These are phyloP conservation scores for Acacia confusa DNA, from an alignment of 306 rosid genomes.

Conservation along the genomic window DNA sequence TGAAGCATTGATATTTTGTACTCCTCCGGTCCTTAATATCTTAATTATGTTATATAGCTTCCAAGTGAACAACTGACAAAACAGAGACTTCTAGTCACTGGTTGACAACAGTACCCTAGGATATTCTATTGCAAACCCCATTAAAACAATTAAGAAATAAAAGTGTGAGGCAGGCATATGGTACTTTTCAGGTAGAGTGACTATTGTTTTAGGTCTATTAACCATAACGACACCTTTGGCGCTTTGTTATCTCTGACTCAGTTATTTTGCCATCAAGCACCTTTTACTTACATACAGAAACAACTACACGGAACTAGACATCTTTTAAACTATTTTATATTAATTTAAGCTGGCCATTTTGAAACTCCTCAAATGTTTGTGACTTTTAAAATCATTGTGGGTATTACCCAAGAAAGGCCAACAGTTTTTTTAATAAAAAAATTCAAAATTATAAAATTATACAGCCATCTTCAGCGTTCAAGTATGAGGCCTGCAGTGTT, in stretches of 20 bases:
- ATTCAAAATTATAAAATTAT: neutral
- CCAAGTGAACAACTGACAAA: neutral
- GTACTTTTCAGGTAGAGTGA: no score
- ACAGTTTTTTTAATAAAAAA: neutral
- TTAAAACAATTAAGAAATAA: neutral
- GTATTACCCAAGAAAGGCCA: neutral
- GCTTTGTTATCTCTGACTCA: no score
- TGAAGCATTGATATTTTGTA: neutral
- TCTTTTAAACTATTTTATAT: neutral
- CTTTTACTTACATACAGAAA: no score
- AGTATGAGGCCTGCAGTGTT: no score
- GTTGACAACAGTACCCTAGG: neutral
- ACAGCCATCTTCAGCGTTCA: neutral
- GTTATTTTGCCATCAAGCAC: no score
- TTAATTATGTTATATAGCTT: no score
- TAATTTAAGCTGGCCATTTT: no score
- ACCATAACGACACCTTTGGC: no score
- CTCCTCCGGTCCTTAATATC: no score
- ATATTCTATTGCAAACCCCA: neutral
- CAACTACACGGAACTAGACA: neutral
- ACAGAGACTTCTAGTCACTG: neutral
- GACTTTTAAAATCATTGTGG: neutral
- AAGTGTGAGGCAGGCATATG: neutral
- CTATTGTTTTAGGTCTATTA: no score
- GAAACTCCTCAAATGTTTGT: no score